These are phyloP conservation scores for Linnemannia hyalina DNA, from an alignment of 192 early-diverging fungal species.

Conservation along the genomic window DNA sequence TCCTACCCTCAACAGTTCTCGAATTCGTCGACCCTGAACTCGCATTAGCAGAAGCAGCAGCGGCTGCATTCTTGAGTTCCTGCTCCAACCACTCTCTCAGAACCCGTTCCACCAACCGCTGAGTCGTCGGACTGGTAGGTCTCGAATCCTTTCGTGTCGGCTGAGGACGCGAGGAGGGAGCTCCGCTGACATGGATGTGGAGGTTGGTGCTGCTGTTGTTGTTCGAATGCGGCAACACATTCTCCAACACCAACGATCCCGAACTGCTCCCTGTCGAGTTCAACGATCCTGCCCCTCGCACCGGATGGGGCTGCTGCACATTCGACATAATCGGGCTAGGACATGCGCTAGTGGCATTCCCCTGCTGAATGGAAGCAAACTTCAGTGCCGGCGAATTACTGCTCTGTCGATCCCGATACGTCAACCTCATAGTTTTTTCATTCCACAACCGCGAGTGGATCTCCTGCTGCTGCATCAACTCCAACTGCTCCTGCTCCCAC, in stretches of 20 bases:
- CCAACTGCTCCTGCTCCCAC: constrained; percentile 27
- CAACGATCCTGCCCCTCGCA: not conserved
- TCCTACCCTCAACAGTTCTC: not conserved
- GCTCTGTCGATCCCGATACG: constrained; percentile 41
- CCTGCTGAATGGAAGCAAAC: not conserved
- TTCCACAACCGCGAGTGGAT: not conserved
- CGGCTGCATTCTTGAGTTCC: constrained; percentile 5
- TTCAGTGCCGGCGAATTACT: constrained; percentile 9
- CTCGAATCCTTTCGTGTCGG: constrained; percentile 3
- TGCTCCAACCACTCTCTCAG: constrained; percentile 63
- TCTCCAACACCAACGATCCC: constrained; percentile 19
- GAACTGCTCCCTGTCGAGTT: constrained; percentile 1
- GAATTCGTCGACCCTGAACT: not conserved
- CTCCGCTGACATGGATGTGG: constrained; percentile 24
- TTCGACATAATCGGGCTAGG: constrained; percentile 14
- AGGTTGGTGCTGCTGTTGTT: constrained; percentile 34
- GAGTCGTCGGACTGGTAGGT: constrained; percentile 52
- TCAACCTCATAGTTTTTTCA: not conserved
- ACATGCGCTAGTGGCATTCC: not conserved
- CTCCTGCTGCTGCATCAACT: constrained; percentile 13
- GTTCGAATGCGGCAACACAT: constrained; percentile 22
- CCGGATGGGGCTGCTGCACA: not conserved
- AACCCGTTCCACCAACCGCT: constrained; percentile 60
- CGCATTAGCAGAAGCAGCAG: not conserved
- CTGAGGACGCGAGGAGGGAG: constrained; percentile 5